These are phyloP conservation scores for Tuber indicum DNA, from an alignment of 495 filamentous ascomycete species.

Conservation along the genomic window DNA sequence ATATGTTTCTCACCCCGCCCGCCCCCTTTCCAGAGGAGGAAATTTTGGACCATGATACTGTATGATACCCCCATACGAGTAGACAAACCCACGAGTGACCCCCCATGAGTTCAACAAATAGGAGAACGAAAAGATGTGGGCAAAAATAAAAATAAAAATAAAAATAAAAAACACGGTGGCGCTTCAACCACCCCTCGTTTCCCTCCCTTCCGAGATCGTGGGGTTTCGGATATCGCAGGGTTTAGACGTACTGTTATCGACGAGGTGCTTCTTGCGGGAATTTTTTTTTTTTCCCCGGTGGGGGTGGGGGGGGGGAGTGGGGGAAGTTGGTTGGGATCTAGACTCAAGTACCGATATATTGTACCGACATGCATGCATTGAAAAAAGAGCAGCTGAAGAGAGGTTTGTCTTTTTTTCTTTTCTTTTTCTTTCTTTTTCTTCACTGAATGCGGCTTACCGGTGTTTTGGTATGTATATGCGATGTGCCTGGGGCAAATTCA, in stretches of 20 bases:
- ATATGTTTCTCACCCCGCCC: too few species aligned
- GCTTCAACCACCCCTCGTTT: background rate
- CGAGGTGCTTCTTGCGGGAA: background rate
- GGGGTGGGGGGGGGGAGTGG: too few species aligned
- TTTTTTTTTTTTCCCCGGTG: background rate
- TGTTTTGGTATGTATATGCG: background rate
- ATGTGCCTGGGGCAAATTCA: background rate
- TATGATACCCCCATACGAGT: background rate
- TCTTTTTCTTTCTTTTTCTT: background rate
- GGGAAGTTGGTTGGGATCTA: background rate
- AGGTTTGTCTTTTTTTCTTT: background rate
- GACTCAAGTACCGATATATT: background rate
- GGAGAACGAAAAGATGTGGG: background rate
- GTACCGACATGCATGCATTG: background rate
- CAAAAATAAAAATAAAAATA: background rate
- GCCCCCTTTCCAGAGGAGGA: too few species aligned
- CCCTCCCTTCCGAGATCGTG: background rate
- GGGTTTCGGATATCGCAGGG: background rate
- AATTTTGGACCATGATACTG: too few species aligned
- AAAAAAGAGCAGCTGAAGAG: background rate
- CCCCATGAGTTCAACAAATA: background rate
- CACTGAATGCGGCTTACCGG: background rate
- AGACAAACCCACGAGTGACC: background rate
- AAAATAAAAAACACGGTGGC: background rate
- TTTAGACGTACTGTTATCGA: background rate